Conservation (phyloP, 1,284 basidiomycete genomes). For the Sphagnurus paluster region DNA sequence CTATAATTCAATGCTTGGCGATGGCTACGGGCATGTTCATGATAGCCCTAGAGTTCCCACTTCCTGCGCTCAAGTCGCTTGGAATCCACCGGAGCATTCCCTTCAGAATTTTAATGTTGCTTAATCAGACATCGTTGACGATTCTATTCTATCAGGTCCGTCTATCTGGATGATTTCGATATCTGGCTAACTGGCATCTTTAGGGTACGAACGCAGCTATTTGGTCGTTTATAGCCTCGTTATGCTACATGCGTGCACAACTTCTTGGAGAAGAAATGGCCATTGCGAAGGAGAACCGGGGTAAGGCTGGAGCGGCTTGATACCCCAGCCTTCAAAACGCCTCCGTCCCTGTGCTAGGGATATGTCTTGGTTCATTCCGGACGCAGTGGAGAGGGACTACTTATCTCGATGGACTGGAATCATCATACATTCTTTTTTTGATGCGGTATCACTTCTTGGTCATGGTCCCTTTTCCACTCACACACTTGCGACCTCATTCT, state of each 20-base stretch:
- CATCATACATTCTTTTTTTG: conserved; percentile 27
- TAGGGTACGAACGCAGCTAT: conserved; percentile 78
- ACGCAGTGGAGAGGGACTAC: conserved; percentile 18
- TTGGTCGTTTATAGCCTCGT: conserved; percentile 68
- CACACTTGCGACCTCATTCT: neutral
- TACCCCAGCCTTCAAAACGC: conserved; percentile 1
- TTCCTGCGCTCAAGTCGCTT: conserved; percentile 55
- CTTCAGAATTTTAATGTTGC: conserved; percentile 61
- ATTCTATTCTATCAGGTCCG: conserved; percentile 79
- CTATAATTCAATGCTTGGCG: conserved; percentile 67
- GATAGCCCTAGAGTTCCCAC: conserved; percentile 67
- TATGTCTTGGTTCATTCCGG: conserved; percentile 11
- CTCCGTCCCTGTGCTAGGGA: conserved; percentile 2
- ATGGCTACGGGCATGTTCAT: conserved; percentile 60
- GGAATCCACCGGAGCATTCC: conserved; percentile 66
- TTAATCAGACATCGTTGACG: conserved; percentile 64
- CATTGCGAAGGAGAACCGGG: conserved; percentile 64
- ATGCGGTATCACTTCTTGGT: conserved; percentile 7
- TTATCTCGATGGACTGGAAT: conserved; percentile 26
- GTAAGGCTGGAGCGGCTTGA: conserved; percentile 58
- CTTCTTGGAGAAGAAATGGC: conserved; percentile 65
- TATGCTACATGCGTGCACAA: conserved; percentile 64
- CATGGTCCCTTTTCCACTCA: conserved; percentile 4
- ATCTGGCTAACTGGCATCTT: neutral
- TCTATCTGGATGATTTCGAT: conserved; percentile 5